A percentile compares a stretch with the other conserved stretches of the same genome.
phyloP scores from a whole-genome alignment of 306 rosid genomes.

The Vicia faba region DNA sequence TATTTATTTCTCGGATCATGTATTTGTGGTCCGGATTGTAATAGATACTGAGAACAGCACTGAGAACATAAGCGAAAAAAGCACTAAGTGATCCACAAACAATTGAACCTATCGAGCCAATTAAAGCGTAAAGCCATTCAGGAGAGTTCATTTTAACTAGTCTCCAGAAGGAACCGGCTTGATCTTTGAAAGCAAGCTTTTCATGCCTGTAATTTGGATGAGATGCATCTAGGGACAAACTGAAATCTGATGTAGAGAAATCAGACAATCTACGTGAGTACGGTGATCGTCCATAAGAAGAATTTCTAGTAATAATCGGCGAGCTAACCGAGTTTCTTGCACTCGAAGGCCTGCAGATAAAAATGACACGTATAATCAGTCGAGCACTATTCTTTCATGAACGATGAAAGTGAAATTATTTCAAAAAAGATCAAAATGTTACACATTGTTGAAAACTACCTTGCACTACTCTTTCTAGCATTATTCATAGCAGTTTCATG shows the following conservation, averaged over 20 bases:
- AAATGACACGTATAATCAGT: conserved; percentile 29
- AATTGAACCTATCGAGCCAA: conserved; percentile 90
- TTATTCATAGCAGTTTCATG: conserved; percentile 88
- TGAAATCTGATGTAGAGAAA: conserved; percentile 94
- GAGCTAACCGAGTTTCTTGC: conserved; percentile 99
- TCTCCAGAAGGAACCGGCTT: conserved; percentile 98
- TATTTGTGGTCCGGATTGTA: conserved; percentile 73
- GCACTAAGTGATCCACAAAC: conserved; percentile 97
- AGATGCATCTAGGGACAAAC: conserved; percentile 79
- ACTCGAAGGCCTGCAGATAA: conserved; percentile 85
- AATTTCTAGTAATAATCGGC: conserved; percentile 91
- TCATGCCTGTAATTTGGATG: conserved; percentile 81
- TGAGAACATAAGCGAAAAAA: conserved; percentile 94
- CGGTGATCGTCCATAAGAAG: conserved; percentile 97
- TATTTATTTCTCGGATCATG: conserved; percentile 79
- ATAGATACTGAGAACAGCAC: conserved; percentile 96
- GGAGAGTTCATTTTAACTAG: conserved; percentile 99
- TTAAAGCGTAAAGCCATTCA: conserved; percentile 85
- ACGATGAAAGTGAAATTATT: not conserved
- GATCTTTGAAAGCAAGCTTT: conserved; percentile 91
- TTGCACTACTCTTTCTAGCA: conserved; percentile 98
- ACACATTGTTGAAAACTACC: conserved; percentile 49
- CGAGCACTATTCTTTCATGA: not conserved
- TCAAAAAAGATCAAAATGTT: not conserved
- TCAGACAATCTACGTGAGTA: conserved; percentile 96